phyloP scores from a whole-genome alignment of 1,139 yeast genomes.

The Pichia sp. region DNA sequence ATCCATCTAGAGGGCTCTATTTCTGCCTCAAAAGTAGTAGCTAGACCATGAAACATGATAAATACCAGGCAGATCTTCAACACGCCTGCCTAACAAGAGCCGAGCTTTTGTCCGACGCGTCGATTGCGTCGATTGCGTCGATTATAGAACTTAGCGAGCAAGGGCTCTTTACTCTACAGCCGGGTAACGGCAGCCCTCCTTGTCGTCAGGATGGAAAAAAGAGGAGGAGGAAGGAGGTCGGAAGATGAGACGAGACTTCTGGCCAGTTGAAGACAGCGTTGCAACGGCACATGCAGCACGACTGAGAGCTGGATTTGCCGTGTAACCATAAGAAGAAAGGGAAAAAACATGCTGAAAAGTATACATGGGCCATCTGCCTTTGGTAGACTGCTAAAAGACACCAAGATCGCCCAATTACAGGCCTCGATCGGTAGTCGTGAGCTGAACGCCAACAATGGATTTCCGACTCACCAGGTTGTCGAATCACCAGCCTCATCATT shows the following conservation, averaged over 20 bases:
- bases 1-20: no score
- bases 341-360: slow-evolving; percentile 22
- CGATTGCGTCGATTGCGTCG: neutral
- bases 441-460: slow-evolving; percentile 24
- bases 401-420: slow-evolving; percentile 32
- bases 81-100: neutral
- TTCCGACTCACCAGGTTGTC: slow-evolving; percentile 55
- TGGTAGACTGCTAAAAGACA: slow-evolving; percentile 25
- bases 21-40: no score
- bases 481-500: slow-evolving; percentile 54
- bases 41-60: neutral
- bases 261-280: no score
- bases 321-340: neutral
- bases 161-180: neutral
- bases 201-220: neutral
- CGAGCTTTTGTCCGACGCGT: neutral
- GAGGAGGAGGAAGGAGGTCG: neutral
- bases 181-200: neutral
- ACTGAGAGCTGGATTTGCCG: no score
- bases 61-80: neutral
- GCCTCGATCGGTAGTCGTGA: slow-evolving; percentile 25
- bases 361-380: slow-evolving; percentile 24
- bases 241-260: no score
- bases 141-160: neutral
- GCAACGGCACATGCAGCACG: no score